These are phyloP conservation scores for Colletotrichum lini DNA, from an alignment of 2,329 filamentous ascomycete genomes.

Conservation along the genomic window DNA sequence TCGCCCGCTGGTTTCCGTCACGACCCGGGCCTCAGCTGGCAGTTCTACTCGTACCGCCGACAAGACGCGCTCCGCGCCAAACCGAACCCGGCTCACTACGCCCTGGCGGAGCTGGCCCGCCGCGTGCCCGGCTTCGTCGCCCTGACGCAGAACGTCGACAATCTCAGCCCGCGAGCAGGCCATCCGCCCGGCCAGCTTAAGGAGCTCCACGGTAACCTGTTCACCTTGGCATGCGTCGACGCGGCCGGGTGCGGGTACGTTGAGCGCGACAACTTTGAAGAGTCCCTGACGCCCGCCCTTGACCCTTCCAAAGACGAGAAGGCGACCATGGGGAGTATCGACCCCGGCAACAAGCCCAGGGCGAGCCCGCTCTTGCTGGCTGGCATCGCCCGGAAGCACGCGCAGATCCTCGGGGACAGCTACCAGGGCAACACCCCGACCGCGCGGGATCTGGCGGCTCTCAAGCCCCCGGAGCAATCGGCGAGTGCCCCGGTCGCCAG, in stretches of 20 bases:
- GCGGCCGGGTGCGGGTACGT: slow-evolving; percentile 69
- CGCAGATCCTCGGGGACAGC: slow-evolving; percentile 69
- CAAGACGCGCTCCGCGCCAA: slow-evolving; percentile 75
- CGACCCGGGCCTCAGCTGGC: slow-evolving; percentile 78
- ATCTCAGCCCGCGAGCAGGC: slow-evolving; percentile 69
- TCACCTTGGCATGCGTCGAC: slow-evolving; percentile 52
- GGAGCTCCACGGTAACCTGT: slow-evolving; percentile 61
- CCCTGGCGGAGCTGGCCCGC: slow-evolving; percentile 72
- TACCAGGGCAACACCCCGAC: slow-evolving; percentile 50
- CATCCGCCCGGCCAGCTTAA: slow-evolving; percentile 71
- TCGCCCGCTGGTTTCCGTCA: slow-evolving; percentile 72
- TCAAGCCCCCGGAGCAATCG: slow-evolving; percentile 26
- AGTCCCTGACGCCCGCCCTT: slow-evolving; percentile 75
- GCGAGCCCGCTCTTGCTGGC: slow-evolving; percentile 43
- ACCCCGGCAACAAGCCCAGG: slow-evolving; percentile 30
- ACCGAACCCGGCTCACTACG: slow-evolving; percentile 76
- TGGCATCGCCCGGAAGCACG: slow-evolving; percentile 55
- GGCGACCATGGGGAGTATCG: slow-evolving; percentile 34
- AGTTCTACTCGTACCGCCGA: slow-evolving; percentile 76
- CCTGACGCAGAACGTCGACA: slow-evolving; percentile 77
- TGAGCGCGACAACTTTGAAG: slow-evolving; percentile 69
- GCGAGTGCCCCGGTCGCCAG: background rate
- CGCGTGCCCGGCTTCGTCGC: slow-evolving; percentile 69
- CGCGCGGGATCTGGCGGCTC: slow-evolving; percentile 29
- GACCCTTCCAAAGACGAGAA: slow-evolving; percentile 63